Conservation (phyloP, 2,329 filamentous ascomycete species). For the Orbilia ellipsospora region DNA sequence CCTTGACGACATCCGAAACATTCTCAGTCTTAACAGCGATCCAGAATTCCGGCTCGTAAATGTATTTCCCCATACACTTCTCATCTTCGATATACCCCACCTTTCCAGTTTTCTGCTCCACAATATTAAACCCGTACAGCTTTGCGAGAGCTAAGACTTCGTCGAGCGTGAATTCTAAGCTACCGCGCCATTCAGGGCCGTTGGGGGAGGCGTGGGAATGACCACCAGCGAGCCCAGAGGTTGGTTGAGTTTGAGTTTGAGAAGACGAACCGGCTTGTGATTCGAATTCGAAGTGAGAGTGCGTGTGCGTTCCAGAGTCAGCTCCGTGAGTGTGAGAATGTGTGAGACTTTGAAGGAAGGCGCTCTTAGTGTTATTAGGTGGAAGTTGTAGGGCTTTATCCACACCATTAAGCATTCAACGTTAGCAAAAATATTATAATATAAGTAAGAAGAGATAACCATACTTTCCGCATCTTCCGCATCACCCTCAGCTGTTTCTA, state of each 20-base stretch:
- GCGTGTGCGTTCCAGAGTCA: neutral
- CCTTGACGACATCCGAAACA: slow-evolving; percentile 16
- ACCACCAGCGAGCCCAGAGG: slow-evolving; percentile 64
- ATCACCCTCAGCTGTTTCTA: slow-evolving; percentile 63
- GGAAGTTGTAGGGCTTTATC: slow-evolving; percentile 23
- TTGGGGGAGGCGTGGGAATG: slow-evolving; percentile 72
- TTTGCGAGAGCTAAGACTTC: slow-evolving; percentile 83
- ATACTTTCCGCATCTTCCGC: slow-evolving; percentile 58
- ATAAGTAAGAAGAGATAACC: neutral
- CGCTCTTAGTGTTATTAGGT: neutral
- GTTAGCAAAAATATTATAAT: neutral
- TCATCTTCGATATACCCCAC: slow-evolving; percentile 89
- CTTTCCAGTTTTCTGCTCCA: slow-evolving; percentile 70
- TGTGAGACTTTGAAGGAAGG: neutral
- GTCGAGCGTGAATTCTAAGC: slow-evolving; percentile 87
- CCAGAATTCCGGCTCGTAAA: slow-evolving; percentile 85
- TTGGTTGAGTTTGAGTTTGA: neutral
- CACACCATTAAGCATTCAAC: neutral
- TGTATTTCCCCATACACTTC: slow-evolving; percentile 84
- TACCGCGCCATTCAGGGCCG: slow-evolving; percentile 67
- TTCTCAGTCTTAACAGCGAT: slow-evolving; percentile 76
- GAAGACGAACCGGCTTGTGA: neutral
- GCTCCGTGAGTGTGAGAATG: slow-evolving; percentile 15
- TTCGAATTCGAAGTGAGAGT: neutral
- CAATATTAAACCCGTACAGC: slow-evolving; percentile 79